phyloP scores from a whole-genome alignment of 768 basidiomycete species.

The Candolleomyces eurysporus region DNA sequence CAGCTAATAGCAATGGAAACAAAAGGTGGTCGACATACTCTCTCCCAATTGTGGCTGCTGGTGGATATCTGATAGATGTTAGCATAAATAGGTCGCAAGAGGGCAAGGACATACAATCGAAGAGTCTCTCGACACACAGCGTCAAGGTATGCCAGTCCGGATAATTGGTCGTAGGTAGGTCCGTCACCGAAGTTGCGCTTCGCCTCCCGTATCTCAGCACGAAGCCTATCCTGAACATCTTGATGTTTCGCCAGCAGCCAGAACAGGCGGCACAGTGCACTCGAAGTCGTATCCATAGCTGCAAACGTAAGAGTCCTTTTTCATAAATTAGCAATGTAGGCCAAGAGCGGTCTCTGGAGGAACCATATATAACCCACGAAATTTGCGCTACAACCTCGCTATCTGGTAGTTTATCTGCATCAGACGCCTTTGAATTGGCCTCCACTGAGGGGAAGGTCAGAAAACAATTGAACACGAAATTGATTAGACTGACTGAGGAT shows the following conservation, averaged over 20 bases:
- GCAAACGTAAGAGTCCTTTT: conserved; percentile 37
- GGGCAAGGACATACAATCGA: conserved; percentile 26
- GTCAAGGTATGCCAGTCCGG: conserved; percentile 36
- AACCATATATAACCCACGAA: conserved; percentile 16
- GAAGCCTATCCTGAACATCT: conserved; percentile 36
- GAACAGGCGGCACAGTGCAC: conserved; percentile 32
- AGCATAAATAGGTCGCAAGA: neutral
- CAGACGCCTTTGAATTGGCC: conserved; percentile 33
- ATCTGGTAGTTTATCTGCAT: conserved; percentile 29
- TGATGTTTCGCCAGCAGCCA: conserved; percentile 30
- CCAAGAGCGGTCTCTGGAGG: neutral
- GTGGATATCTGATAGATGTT: neutral
- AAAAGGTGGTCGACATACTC: neutral
- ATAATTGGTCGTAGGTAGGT: conserved; percentile 35
- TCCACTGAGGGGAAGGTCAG: conserved; percentile 27
- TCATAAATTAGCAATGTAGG: neutral
- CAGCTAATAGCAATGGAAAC: neutral
- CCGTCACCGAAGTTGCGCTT: conserved; percentile 17
- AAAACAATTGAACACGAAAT: neutral
- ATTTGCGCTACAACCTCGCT: conserved; percentile 40
- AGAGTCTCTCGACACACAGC: conserved; percentile 40
- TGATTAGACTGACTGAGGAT: conserved; percentile 34
- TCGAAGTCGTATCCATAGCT: conserved; percentile 42
- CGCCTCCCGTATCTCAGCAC: conserved; percentile 33
- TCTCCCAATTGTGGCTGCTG: neutral